phyloP scores from a whole-genome alignment of 2,329 filamentous ascomycete genomes.

The Aurifilum marmelostoma region DNA sequence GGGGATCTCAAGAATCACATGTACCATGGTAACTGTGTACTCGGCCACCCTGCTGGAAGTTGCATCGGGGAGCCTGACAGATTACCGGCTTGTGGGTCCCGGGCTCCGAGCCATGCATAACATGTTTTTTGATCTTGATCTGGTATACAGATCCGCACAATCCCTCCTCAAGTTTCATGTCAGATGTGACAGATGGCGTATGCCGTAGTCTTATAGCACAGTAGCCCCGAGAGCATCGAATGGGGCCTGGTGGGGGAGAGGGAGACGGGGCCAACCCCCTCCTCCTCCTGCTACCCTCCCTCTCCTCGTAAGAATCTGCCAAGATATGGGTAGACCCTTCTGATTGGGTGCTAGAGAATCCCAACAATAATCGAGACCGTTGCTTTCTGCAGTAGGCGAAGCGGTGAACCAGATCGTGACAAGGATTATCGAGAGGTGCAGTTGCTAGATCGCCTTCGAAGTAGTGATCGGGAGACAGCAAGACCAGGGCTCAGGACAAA shows the following conservation, averaged over 20 bases:
- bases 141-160: constrained; percentile 16
- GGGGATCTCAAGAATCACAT: neutral
- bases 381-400: neutral
- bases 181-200: constrained; percentile 5
- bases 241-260: neutral
- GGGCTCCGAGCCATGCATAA: neutral
- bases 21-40: neutral
- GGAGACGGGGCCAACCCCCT: too few species aligned
- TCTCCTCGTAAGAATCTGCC: neutral
- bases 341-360: neutral
- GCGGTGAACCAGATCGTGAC: neutral
- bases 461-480: neutral
- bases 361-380: neutral
- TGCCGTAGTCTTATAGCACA: neutral
- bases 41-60: neutral
- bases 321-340: neutral
- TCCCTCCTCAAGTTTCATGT: constrained; percentile 1
- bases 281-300: neutral
- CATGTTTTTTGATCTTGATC: constrained; percentile 9
- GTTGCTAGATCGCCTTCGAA: neutral
- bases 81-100: constrained; percentile 24
- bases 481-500: neutral
- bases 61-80: constrained; percentile 21
- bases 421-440: neutral
- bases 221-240: too few species aligned